These are phyloP conservation scores for Pseudogymnoascus sp. DNA, from an alignment of 2,329 filamentous ascomycete species.

Conservation along the genomic window DNA sequence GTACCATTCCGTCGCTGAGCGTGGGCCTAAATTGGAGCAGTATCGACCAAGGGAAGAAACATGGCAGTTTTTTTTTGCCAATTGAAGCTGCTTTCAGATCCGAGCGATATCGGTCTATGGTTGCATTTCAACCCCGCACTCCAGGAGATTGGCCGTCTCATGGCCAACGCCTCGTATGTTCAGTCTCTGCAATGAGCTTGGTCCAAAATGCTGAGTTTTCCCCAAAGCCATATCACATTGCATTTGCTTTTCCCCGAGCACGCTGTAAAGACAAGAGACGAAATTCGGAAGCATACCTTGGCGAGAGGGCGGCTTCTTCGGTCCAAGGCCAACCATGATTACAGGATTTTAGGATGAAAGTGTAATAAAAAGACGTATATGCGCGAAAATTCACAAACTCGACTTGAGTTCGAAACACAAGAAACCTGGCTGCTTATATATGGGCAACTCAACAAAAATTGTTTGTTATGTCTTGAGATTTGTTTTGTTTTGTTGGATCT, in stretches of 20 bases:
- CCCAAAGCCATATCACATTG: neutral
- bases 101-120: neutral
- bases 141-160: neutral
- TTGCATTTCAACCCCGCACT: neutral
- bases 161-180: neutral
- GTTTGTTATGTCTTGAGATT: slow-evolving; percentile 4
- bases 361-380: neutral
- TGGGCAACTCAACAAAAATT: slow-evolving; percentile 1
- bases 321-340: slow-evolving; percentile 55
- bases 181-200: neutral
- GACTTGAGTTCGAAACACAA: neutral
- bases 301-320: slow-evolving; percentile 57
- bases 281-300: slow-evolving; percentile 48
- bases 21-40: neutral
- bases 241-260: neutral
- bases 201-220: neutral
- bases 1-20: neutral
- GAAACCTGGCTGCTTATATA: neutral
- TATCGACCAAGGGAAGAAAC: neutral
- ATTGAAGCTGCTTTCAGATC: neutral
- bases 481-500: slow-evolving; percentile 7
- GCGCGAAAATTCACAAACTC: neutral
- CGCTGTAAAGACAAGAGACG: neutral
- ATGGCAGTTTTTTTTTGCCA: neutral
- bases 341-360: slow-evolving; percentile 12